Percentiles rank a stretch among this genome's conserved stretches.
These are phyloP conservation scores for Phycomyces blakesleeanus DNA, from an alignment of 192 early-diverging fungal species.

Conservation along the genomic window DNA sequence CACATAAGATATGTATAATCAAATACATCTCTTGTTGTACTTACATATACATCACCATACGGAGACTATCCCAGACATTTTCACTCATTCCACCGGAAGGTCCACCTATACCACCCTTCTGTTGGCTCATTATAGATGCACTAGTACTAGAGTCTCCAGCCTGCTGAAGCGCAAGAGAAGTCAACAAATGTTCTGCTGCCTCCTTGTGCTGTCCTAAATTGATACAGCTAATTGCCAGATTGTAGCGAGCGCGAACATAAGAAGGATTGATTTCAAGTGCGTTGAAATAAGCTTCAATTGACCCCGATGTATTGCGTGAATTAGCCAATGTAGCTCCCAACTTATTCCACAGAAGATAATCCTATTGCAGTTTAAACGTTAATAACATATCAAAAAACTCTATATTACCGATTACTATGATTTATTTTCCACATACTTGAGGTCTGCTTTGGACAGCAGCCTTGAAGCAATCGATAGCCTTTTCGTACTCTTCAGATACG, in stretches of 20 bases:
- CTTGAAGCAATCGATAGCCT: constrained; percentile 97
- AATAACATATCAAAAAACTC: too few relatives aligned
- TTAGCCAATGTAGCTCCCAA: constrained; percentile 97
- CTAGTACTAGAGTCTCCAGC: constrained; percentile 40
- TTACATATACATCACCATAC: constrained; percentile 57
- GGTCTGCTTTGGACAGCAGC: constrained; percentile 83
- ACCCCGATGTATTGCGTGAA: constrained; percentile 63
- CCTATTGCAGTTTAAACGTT: constrained; percentile 36
- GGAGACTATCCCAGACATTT: constrained; percentile 83
- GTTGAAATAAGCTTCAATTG: constrained; percentile 91
- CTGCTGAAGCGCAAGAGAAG: constrained; percentile 82
- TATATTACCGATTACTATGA: too few relatives aligned
- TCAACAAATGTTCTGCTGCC: constrained; percentile 88
- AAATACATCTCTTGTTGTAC: constrained; percentile 2
- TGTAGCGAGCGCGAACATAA: constrained; percentile 95
- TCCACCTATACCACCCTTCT: constrained; percentile 32
- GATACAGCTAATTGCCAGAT: constrained; percentile 89
- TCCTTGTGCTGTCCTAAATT: constrained; percentile 85
- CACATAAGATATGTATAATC: background rate
- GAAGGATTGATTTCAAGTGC: constrained; percentile 93
- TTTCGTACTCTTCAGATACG: constrained; percentile 86
- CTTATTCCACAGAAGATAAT: constrained; percentile 96
- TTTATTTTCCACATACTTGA: constrained; percentile 31
- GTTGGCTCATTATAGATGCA: constrained; percentile 29
- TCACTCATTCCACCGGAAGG: constrained; percentile 57